These are phyloP conservation scores for Mallotus japonicus DNA, from an alignment of 441 rosid genomes.

Conservation along the genomic window DNA sequence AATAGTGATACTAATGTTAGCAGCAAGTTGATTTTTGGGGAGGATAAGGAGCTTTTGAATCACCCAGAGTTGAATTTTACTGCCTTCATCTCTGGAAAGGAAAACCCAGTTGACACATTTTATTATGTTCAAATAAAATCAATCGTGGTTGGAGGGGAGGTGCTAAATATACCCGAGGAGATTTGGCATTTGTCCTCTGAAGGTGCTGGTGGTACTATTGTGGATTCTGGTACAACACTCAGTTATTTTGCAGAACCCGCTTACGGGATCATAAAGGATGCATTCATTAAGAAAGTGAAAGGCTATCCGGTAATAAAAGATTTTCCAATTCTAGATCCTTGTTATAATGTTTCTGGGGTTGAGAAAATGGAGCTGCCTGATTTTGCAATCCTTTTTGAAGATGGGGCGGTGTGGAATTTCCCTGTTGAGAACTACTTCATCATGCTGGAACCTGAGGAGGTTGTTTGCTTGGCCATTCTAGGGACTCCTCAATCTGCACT, in stretches of 20 bases:
- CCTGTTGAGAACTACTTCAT: constrained; percentile 78
- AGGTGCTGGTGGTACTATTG: constrained; percentile 79
- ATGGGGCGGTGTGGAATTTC: constrained; percentile 90
- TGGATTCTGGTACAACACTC: constrained; percentile 91
- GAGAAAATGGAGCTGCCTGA: constrained; percentile 60
- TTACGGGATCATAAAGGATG: constrained; percentile 58
- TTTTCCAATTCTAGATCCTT: constrained; percentile 65
- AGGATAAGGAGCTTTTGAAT: constrained; percentile 61
- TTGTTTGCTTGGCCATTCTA: constrained; percentile 76
- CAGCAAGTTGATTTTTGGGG: constrained; percentile 90
- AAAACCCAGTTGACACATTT: constrained; percentile 68
- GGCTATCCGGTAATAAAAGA: constrained; percentile 54
- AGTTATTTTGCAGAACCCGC: constrained; percentile 87
- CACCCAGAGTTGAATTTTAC: constrained; percentile 76
- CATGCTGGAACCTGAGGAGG: constrained; percentile 50
- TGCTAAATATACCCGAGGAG: constrained; percentile 59
- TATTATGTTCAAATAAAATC: constrained; percentile 80
- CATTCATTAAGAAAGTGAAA: constrained; percentile 55
- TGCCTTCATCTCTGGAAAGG: constrained; percentile 56
- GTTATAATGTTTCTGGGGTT: constrained; percentile 79
- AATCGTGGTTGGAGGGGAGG: constrained; percentile 59
- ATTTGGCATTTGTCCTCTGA: constrained; percentile 60
- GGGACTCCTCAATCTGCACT: constrained; percentile 76
- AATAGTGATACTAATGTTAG: constrained; percentile 74
- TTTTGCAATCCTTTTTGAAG: constrained; percentile 61